Evolutionary conservation across 2,329 filamentous ascomycete species (phyloP).

Genomic region (Pseudogymnoascus sp.): DNA sequence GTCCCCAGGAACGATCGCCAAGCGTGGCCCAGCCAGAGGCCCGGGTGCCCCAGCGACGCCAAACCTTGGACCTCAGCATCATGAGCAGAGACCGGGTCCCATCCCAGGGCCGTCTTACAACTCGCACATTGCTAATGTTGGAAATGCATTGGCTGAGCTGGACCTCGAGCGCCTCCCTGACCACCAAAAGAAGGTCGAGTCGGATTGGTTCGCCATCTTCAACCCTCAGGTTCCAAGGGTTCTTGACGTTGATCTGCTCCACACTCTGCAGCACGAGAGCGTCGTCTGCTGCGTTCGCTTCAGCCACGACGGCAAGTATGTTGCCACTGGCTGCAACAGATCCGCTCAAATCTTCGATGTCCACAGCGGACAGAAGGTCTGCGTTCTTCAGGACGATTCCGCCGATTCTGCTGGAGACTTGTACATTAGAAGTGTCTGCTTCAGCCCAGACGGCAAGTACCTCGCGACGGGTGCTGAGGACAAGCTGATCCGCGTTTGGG

Average conservation of each 20-base stretch:
- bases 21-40: conserved; percentile 45
- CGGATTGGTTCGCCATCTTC: conserved; percentile 96
- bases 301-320: conserved; percentile 88
- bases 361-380: conserved; percentile 74
- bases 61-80: conserved; percentile 84
- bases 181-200: conserved; percentile 78
- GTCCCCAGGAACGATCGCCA: conserved; percentile 75
- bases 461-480: conserved; percentile 95
- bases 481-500: conserved; percentile 92
- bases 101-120: conserved; percentile 57
- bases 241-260: conserved; percentile 86
- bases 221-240: conserved; percentile 84
- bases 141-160: conserved; percentile 73
- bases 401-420: conserved; percentile 85
- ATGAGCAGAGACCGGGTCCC: conserved; percentile 64
- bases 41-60: conserved; percentile 73
- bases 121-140: conserved; percentile 39
- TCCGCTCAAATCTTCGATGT: conserved; percentile 99
- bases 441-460: conserved; percentile 91
- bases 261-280: conserved; percentile 87
- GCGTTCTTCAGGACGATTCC: conserved; percentile 79
- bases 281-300: conserved; percentile 98
- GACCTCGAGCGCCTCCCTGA: conserved; percentile 78
- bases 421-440: conserved; percentile 96
- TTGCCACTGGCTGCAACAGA: conserved; percentile 93